Conservation (phyloP, 192 early-diverging fungal genomes). For the Rhizophlyctis rosea region DNA sequence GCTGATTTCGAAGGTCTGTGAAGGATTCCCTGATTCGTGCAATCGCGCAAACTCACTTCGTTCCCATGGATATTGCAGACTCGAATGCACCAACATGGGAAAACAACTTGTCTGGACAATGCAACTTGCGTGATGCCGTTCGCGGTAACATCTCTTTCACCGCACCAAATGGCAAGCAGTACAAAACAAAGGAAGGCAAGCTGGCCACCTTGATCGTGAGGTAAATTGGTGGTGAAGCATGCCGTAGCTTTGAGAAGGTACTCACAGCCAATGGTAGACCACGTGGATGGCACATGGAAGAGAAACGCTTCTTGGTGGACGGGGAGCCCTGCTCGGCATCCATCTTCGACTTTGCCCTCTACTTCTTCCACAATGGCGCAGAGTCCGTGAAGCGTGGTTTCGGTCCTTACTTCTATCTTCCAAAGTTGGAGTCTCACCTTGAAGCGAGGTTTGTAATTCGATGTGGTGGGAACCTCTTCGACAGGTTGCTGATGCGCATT, state of each 20-base stretch:
- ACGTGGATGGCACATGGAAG: slow-evolving; percentile 98
- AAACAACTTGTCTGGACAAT: slow-evolving; percentile 83
- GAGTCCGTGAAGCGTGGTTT: slow-evolving; percentile 76
- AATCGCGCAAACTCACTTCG: slow-evolving; percentile 6
- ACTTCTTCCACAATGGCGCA: slow-evolving; percentile 98
- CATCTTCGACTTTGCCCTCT: slow-evolving; percentile 96
- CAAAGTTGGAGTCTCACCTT: slow-evolving; percentile 98
- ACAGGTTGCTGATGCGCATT: too few species aligned
- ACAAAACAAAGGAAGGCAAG: slow-evolving; percentile 87
- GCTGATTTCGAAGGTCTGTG: slow-evolving; percentile 82
- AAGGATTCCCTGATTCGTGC: not conserved
- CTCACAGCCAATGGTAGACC: slow-evolving; percentile 49
- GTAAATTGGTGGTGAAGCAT: slow-evolving; percentile 36
- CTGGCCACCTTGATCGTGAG: slow-evolving; percentile 88
- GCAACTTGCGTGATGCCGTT: slow-evolving; percentile 93
- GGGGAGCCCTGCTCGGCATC: slow-evolving; percentile 90
- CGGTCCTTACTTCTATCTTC: slow-evolving; percentile 98
- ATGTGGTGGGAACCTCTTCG: too few species aligned
- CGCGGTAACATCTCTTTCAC: slow-evolving; percentile 82
- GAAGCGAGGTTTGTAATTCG: slow-evolving; percentile 68
- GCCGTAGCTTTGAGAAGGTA: not conserved
- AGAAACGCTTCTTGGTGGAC: slow-evolving; percentile 91
- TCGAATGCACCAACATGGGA: slow-evolving; percentile 99
- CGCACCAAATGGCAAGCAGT: slow-evolving; percentile 89
- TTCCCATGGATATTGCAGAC: slow-evolving; percentile 50